phyloP scores from a whole-genome alignment of 2,329 filamentous ascomycete genomes.

The Zymoseptoria ardabiliae region DNA sequence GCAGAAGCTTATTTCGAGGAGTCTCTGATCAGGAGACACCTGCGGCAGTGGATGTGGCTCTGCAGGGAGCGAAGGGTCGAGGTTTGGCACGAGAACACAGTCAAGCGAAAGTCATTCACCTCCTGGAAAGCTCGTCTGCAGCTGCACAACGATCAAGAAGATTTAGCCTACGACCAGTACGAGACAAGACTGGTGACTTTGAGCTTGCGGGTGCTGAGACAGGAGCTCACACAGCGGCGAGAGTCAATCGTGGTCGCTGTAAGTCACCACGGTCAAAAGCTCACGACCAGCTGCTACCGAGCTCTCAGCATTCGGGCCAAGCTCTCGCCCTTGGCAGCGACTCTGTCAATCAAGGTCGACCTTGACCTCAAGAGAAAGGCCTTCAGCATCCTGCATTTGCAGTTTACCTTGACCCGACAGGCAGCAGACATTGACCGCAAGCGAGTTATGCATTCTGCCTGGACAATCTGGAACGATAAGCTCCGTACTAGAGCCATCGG shows the following conservation, averaged over 20 bases:
- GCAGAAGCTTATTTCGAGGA: constrained; percentile 22
- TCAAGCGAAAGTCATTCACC: constrained; percentile 13
- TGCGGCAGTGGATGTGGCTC: constrained; percentile 18
- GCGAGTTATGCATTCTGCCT: constrained; percentile 50
- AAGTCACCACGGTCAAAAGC: neutral
- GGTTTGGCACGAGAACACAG: constrained; percentile 27
- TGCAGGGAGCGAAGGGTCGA: constrained; percentile 23
- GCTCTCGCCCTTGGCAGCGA: constrained; percentile 36
- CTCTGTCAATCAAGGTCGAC: constrained; percentile 40
- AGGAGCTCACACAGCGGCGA: neutral
- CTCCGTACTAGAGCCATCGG: constrained; percentile 48
- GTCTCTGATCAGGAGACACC: constrained; percentile 22
- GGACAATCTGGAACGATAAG: constrained; percentile 56
- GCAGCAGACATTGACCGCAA: constrained; percentile 45
- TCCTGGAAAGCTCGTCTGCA: constrained; percentile 6
- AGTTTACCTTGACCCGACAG: constrained; percentile 28
- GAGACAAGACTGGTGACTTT: neutral
- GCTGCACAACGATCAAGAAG: constrained; percentile 1
- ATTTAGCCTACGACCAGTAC: constrained; percentile 8
- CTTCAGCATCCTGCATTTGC: constrained; percentile 46
- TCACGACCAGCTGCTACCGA: constrained; percentile 21
- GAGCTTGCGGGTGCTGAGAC: neutral
- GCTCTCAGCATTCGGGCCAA: constrained; percentile 34
- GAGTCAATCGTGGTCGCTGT: neutral
- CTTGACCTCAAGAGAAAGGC: constrained; percentile 39